Conservation (phyloP, 176 grass and related monocot genomes). For the Carex kokanica region DNA sequence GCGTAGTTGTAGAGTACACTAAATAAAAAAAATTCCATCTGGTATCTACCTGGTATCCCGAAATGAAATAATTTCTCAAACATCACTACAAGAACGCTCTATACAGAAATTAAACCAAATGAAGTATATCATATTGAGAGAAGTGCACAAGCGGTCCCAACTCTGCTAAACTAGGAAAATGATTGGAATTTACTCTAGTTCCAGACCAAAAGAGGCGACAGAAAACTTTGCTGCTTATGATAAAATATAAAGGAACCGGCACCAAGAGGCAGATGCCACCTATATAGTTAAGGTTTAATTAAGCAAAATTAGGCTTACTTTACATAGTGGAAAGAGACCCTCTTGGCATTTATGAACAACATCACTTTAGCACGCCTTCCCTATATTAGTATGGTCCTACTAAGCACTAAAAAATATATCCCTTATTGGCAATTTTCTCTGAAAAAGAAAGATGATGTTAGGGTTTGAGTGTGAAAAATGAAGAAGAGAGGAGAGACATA, state of each 20-base stretch:
- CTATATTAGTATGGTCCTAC: conserved; percentile 17
- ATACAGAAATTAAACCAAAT: background rate
- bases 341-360: conserved; percentile 14
- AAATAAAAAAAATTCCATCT: background rate
- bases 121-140: background rate
- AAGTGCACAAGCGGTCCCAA: conserved; percentile 7
- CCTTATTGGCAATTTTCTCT: background rate
- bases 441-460: background rate
- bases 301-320: conserved; percentile 22
- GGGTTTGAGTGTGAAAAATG: no score
- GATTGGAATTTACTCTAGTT: conserved; percentile 12
- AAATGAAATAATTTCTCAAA: conserved; percentile 2
- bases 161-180: background rate
- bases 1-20: background rate
- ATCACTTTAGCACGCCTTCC: conserved; percentile 20
- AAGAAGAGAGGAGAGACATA: no score
- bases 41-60: background rate
- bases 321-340: conserved; percentile 26
- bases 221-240: conserved; percentile 16
- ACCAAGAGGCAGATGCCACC: background rate
- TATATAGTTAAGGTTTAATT: background rate
- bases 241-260: background rate
- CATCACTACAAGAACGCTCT: background rate
- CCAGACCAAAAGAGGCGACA: conserved; percentile 13
- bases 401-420: conserved; percentile 6